phyloP scores from a whole-genome alignment of 2,329 filamentous ascomycete species.

The Penicillium sp. region DNA sequence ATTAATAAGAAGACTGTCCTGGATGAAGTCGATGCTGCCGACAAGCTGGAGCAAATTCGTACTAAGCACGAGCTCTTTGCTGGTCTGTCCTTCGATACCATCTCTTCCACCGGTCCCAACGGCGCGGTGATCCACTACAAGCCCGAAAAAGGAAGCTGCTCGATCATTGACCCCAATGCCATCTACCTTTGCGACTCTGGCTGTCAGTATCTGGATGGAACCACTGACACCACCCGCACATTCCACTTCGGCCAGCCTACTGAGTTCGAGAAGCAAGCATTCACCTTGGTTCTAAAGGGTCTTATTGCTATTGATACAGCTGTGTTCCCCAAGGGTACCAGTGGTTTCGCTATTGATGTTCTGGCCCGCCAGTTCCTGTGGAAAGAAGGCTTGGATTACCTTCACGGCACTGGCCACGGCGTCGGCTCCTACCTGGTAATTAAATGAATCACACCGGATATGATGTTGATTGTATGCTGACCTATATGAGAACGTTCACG shows the following conservation, averaged over 20 bases:
- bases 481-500: slow-evolving; percentile 74
- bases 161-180: slow-evolving; percentile 77
- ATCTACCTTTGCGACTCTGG: slow-evolving; percentile 97
- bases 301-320: slow-evolving; percentile 85
- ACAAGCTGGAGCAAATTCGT: slow-evolving; percentile 74
- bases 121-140: slow-evolving; percentile 96
- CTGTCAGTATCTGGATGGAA: slow-evolving; percentile 94
- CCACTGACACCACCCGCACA: slow-evolving; percentile 92
- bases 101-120: slow-evolving; percentile 90
- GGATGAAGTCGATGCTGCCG: slow-evolving; percentile 88
- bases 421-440: slow-evolving; percentile 80
- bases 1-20: slow-evolving; percentile 70
- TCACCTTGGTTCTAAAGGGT: slow-evolving; percentile 93
- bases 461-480: slow-evolving; percentile 21
- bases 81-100: slow-evolving; percentile 91
- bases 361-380: slow-evolving; percentile 90
- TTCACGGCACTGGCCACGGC: slow-evolving; percentile 94
- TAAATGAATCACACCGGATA: background rate
- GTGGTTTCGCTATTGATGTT: slow-evolving; percentile 85
- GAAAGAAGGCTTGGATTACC: slow-evolving; percentile 90
- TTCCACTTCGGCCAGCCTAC: slow-evolving; percentile 88
- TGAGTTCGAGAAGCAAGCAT: slow-evolving; percentile 80
- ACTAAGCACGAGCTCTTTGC: slow-evolving; percentile 73
- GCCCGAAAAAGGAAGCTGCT: slow-evolving; percentile 79
- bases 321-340: slow-evolving; percentile 92